Percentiles rank a stretch among this genome's conserved stretches.
These are phyloP conservation scores for Aspergillus chevalieri DNA, from an alignment of 2,329 filamentous ascomycete species.

Conservation along the genomic window DNA sequence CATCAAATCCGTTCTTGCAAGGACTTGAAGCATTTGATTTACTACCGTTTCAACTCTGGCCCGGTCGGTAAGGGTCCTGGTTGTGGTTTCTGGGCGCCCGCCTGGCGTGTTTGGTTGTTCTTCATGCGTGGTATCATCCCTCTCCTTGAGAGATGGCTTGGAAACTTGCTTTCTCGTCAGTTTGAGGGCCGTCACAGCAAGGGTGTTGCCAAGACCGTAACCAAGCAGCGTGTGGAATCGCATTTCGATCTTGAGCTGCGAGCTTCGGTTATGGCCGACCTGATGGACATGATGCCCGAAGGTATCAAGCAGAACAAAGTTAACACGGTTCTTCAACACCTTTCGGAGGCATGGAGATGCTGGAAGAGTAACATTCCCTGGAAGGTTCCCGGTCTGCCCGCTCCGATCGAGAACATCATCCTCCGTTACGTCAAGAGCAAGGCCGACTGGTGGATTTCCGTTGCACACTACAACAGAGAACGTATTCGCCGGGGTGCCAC, in stretches of 20 bases:
- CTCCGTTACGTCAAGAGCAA: slow-evolving; percentile 98
- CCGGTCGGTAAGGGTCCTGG: slow-evolving; percentile 95
- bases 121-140: slow-evolving; percentile 99
- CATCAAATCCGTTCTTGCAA: slow-evolving; percentile 99
- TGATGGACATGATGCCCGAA: slow-evolving; percentile 99
- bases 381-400: slow-evolving; percentile 95
- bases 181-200: slow-evolving; percentile 99
- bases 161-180: slow-evolving; percentile 91
- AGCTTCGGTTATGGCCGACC: slow-evolving; percentile 95
- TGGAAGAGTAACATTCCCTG: slow-evolving; percentile 99
- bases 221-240: slow-evolving; percentile 96
- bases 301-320: slow-evolving; percentile 99
- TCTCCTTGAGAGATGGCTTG: slow-evolving; percentile 91
- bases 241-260: slow-evolving; percentile 96
- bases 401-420: slow-evolving; percentile 98
- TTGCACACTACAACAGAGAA: slow-evolving; percentile 97
- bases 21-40: slow-evolving; percentile 97
- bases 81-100: slow-evolving; percentile 97
- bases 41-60: slow-evolving; percentile 96
- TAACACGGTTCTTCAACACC: slow-evolving; percentile 92
- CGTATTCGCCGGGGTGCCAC: slow-evolving; percentile 93
- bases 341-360: slow-evolving; percentile 97
- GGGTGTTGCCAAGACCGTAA: slow-evolving; percentile 97
- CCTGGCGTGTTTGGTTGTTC: slow-evolving; percentile 98
- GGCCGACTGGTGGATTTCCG: slow-evolving; percentile 99